Evolutionary conservation across 2,329 filamentous ascomycete species (phyloP).

Genomic region (Geosmithia putterillii): DNA sequence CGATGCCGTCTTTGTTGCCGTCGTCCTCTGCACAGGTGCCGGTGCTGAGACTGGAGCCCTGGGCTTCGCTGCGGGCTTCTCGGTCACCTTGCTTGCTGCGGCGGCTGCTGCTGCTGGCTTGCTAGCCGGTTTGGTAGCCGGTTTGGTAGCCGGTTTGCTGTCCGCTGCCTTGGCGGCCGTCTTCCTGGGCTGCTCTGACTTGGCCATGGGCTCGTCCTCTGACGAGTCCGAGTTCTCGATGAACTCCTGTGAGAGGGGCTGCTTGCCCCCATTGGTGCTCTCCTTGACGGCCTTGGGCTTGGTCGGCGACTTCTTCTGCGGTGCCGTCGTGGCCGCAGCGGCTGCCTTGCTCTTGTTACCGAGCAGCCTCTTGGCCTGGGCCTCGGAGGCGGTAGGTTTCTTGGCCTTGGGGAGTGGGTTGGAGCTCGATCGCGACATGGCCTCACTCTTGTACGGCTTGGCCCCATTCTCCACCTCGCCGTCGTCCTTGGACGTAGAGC

Average conservation of each 20-base stretch:
- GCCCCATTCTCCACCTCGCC: conserved; percentile 14
- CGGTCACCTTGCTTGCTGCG: no score
- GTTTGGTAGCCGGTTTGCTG: conserved; percentile 18
- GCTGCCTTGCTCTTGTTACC: conserved; percentile 18
- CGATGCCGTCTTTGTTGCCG: conserved; percentile 15
- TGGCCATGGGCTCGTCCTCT: conserved; percentile 28
- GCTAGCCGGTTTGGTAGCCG: conserved; percentile 10
- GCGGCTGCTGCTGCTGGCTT: no score
- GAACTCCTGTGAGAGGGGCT: conserved; percentile 39
- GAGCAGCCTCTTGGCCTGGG: conserved; percentile 43
- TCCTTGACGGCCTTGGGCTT: conserved; percentile 24
- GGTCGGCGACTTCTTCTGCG: conserved; percentile 21
- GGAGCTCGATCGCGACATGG: conserved; percentile 36
- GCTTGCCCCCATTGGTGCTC: conserved; percentile 27
- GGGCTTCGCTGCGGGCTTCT: conserved; percentile 6
- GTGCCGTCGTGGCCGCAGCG: conserved; percentile 7
- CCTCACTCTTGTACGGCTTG: conserved; percentile 22
- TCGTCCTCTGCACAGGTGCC: conserved; percentile 15
- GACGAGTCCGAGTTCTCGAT: conserved; percentile 44
- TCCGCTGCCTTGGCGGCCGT: conserved; percentile 1
- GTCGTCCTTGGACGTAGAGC: conserved; percentile 23
- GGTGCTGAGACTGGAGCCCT: conserved; percentile 15
- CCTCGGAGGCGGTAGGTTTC: conserved; percentile 39
- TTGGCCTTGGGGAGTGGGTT: conserved; percentile 43
- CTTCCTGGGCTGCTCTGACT: conserved; percentile 4